Percentiles rank a stretch among this genome's conserved stretches.
Conservation (phyloP, 1,284 basidiomycete species). For the Rhodotorula sp. region DNA sequence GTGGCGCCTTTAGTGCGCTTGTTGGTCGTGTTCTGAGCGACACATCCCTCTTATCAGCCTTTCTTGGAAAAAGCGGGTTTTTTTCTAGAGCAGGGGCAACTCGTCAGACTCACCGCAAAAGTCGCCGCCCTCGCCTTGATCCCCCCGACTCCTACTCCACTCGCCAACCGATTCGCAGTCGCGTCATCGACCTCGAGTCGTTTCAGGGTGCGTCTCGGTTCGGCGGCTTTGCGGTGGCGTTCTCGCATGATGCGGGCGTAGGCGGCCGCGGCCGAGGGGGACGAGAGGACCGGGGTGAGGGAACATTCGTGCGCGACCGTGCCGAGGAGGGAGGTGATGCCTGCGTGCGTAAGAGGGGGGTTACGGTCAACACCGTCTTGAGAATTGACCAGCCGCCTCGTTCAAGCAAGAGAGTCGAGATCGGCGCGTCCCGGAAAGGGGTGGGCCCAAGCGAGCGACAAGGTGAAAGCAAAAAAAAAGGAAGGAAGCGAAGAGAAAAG, state of each 20-base stretch:
- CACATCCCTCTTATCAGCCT: no score
- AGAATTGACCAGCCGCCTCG: background rate
- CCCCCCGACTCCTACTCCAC: constrained; percentile 34
- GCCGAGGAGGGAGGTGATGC: constrained; percentile 41
- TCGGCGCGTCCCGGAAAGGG: no score
- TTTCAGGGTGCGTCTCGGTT: constrained; percentile 50
- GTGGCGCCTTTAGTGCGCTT: constrained; percentile 11
- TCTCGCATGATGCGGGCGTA: constrained; percentile 51
- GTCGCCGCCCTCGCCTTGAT: constrained; percentile 40
- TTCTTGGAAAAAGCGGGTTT: constrained; percentile 8
- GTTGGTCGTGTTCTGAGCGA: constrained; percentile 24
- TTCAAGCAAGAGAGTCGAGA: no score
- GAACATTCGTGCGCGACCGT: constrained; percentile 46
- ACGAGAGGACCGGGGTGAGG: constrained; percentile 41
- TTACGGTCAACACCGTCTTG: no score
- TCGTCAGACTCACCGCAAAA: constrained; percentile 33
- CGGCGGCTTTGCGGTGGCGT: constrained; percentile 48
- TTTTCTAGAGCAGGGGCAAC: background rate
- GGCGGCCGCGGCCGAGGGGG: constrained; percentile 44
- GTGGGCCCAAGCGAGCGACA: no score
- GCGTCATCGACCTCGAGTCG: constrained; percentile 48
- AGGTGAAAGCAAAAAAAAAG: background rate
- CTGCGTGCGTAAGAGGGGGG: constrained; percentile 1
- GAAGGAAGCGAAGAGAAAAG: background rate
- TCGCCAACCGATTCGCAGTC: constrained; percentile 48